Percentiles rank a stretch among this genome's conserved stretches.
Evolutionary conservation across 768 basidiomycete species (phyloP).

Genomic region (Nevesoporus exiguus): DNA sequence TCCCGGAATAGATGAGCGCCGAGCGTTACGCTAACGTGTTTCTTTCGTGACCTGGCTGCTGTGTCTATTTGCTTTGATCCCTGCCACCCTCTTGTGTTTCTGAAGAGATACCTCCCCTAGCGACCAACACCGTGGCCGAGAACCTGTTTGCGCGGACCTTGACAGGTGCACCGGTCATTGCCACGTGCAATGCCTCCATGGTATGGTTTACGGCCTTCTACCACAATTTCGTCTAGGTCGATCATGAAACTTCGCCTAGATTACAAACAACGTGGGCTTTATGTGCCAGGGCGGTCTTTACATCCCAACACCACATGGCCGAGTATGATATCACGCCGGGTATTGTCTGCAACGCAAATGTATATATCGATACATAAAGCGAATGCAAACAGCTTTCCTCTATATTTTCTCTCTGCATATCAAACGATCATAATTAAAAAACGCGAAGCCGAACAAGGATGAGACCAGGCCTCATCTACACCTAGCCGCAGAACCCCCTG

Average conservation of each 20-base stretch:
- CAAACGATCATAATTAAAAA: conserved; percentile 1
- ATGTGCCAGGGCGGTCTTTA: too few species aligned
- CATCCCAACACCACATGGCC: neutral
- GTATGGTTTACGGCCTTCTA: conserved; percentile 28
- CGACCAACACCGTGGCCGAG: too few species aligned
- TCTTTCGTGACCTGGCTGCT: neutral
- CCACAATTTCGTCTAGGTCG: neutral
- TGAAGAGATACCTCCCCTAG: neutral
- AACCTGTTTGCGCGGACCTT: conserved; percentile 30
- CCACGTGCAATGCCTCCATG: conserved; percentile 53
- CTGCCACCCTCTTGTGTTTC: neutral
- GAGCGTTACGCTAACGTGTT: neutral
- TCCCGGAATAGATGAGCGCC: neutral
- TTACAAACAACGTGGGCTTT: too few species aligned
- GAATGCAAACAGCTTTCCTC: conserved; percentile 28
- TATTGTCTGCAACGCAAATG: conserved; percentile 20
- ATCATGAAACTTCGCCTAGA: neutral
- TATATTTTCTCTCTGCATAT: conserved; percentile 13
- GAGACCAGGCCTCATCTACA: neutral
- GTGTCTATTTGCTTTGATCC: neutral
- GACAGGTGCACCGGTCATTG: conserved; percentile 41
- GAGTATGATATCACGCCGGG: neutral
- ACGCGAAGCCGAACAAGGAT: neutral
- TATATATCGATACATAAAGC: conserved; percentile 22
- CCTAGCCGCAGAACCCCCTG: too few species aligned